Base-by-base conservation (phyloP, 805 yeast species). In the Lachancea cidri region DNA sequence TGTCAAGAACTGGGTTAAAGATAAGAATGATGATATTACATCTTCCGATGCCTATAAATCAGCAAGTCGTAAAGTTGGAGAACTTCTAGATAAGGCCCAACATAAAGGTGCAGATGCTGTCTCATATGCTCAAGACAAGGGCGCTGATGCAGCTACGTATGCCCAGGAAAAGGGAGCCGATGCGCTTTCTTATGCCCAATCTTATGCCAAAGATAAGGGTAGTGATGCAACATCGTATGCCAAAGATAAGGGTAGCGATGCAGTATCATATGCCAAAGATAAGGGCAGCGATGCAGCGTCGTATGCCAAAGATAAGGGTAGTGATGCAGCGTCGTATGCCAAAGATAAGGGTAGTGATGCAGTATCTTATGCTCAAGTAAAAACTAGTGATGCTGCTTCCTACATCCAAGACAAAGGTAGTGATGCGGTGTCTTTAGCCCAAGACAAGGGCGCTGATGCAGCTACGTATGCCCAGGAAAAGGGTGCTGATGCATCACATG, bases 1-100 rank as follows among this genome's bases (percentile, higher is more conserved):
- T 29, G 42, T 70, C 32, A 61, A 65, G 38, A 58, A 60, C 17
- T 73, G 77, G 77, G 54, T 66, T 15, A 50, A 48, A 19, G 62
- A 57, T 36, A 62, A 64, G 43, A 55, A 50, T n/a, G 64, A 58
- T 13, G 40, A 57, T 15, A 31, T 37, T 13, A 38, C 39, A 17
- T 53, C 63, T 38, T 48, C 56, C 20, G 63, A 58, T 6, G 48
- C 64, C 35, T 35, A 59, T 32, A 38, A 45, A 8, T 43, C 48
- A 11, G 52, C 57, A 11, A 43, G 41, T 17, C 25, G 35, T n/a
- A 45, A 48, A 19, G 48, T 54, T 30, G 40, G 42, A 14, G 41
- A 43, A 14, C 16, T 43, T 20, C 32, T 47, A 17, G 40, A 35
- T 29, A 33, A 40, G 30, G 17, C 19, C 29, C 29, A 35, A 13